These are phyloP conservation scores for Eucalyptus sp. DNA, from an alignment of 345 rosid species.

Conservation along the genomic window DNA sequence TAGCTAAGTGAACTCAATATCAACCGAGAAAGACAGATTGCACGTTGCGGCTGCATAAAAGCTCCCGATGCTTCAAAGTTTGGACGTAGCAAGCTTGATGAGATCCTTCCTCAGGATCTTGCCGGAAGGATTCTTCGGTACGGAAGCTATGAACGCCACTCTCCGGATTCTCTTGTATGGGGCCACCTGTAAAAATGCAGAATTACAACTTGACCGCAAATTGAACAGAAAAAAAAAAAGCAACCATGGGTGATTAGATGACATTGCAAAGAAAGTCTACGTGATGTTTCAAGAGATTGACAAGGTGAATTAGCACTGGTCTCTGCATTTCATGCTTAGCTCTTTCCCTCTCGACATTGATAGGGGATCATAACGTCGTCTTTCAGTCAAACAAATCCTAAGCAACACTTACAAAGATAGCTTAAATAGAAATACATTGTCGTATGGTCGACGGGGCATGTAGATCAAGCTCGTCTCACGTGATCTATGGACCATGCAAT, in stretches of 20 bases:
- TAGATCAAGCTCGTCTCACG: neutral
- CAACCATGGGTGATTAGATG: neutral
- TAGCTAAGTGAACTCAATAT: neutral
- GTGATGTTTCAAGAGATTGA: neutral
- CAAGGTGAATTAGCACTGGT: neutral
- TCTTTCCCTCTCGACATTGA: neutral
- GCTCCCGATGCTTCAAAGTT: conserved; percentile 22
- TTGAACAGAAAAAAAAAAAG: neutral
- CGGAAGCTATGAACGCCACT: conserved; percentile 42
- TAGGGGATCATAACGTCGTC: neutral
- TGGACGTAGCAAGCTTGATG: conserved; percentile 66
- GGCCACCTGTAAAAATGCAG: conserved; percentile 40
- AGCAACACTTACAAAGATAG: neutral
- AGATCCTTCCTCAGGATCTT: conserved; percentile 83
- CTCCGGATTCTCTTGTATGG: conserved; percentile 68
- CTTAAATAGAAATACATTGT: neutral
- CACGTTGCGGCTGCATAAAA: neutral
- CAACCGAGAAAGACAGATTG: neutral
- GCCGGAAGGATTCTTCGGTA: conserved; percentile 78
- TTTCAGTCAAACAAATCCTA: neutral
- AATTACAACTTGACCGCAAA: neutral
- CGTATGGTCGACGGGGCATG: neutral
- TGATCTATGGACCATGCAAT: neutral
- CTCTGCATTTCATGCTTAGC: neutral
- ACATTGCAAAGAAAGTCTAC: neutral